These are phyloP conservation scores for Kodamaea nitidulidarum DNA, from an alignment of 805 yeast genomes.

Conservation along the genomic window DNA sequence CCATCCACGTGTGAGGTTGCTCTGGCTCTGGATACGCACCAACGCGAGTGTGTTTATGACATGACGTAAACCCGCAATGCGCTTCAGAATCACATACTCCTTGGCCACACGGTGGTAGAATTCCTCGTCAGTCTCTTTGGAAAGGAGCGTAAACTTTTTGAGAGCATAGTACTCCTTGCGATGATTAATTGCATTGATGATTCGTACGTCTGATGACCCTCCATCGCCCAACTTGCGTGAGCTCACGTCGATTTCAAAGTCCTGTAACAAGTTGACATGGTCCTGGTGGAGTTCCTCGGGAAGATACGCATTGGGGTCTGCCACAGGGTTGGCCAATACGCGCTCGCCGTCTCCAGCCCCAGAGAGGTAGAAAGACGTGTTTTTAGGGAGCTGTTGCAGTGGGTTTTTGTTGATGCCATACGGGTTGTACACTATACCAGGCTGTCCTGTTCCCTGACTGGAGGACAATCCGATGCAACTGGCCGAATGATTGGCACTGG, in stretches of 20 bases:
- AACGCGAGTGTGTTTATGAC: conserved; percentile 53
- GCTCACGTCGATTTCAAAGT: conserved; percentile 44
- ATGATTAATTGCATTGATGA: conserved; percentile 31
- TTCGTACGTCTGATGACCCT: conserved; percentile 63
- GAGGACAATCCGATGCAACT: too few relatives aligned
- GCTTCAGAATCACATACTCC: conserved; percentile 61
- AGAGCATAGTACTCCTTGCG: conserved; percentile 55
- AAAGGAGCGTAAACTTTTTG: conserved; percentile 58
- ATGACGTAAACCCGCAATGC: conserved; percentile 53
- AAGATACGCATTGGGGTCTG: conserved; percentile 60
- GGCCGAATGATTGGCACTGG: too few relatives aligned
- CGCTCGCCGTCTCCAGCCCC: conserved; percentile 41
- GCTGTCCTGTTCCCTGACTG: not conserved
- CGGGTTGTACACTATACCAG: conserved; percentile 57
- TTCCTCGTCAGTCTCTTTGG: conserved; percentile 58
- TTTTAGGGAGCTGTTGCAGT: conserved; percentile 20
- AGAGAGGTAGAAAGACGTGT: conserved; percentile 22
- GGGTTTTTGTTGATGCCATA: conserved; percentile 48
- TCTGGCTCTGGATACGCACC: conserved; percentile 54
- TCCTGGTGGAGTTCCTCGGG: conserved; percentile 52
- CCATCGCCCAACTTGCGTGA: conserved; percentile 60
- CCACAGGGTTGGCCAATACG: conserved; percentile 56
- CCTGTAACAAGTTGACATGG: conserved; percentile 48
- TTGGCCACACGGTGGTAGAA: conserved; percentile 62
- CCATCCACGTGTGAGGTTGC: conserved; percentile 62